Percentiles rank a stretch among this genome's conserved stretches.
Conservation (phyloP, 352 stramenopile species). For the Phytophthora sojae region DNA sequence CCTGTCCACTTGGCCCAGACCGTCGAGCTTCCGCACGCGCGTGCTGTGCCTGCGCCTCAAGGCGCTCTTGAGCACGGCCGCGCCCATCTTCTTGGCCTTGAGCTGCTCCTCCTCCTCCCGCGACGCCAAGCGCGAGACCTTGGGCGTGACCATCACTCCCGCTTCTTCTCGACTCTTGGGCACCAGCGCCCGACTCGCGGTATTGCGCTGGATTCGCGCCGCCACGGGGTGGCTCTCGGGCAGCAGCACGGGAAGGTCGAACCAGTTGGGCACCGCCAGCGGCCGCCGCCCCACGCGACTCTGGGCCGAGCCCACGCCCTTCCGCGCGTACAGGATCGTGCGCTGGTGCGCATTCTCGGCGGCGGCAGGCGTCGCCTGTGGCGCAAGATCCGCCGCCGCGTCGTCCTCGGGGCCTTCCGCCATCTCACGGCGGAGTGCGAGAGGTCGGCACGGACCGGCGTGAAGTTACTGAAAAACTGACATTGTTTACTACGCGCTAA, state of each 20-base stretch:
- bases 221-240: conserved; percentile 49
- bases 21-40: conserved; percentile 42
- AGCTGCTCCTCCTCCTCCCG: conserved; percentile 24
- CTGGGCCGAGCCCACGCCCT: conserved; percentile 6
- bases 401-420: conserved; percentile 13
- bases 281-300: conserved; percentile 25
- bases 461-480: too few species aligned
- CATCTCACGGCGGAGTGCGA: conserved; percentile 7
- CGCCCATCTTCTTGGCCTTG: conserved; percentile 26
- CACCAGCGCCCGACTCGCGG: not conserved
- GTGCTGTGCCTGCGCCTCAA: conserved; percentile 38
- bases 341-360: conserved; percentile 27
- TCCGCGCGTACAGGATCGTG: conserved; percentile 45
- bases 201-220: conserved; percentile 53
- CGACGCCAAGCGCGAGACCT: conserved; percentile 54
- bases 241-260: conserved; percentile 70
- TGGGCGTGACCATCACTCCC: conserved; percentile 31
- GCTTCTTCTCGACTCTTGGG: not conserved
- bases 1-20: conserved; percentile 21
- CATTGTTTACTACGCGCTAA: too few species aligned
- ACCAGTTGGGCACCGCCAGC: conserved; percentile 58
- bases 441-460: too few species aligned
- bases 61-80: conserved; percentile 16
- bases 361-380: not conserved
- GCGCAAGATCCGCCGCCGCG: not conserved